Base-by-base conservation (phyloP, 176 grass and related monocot species). In the Phoenix roebelenii region DNA sequence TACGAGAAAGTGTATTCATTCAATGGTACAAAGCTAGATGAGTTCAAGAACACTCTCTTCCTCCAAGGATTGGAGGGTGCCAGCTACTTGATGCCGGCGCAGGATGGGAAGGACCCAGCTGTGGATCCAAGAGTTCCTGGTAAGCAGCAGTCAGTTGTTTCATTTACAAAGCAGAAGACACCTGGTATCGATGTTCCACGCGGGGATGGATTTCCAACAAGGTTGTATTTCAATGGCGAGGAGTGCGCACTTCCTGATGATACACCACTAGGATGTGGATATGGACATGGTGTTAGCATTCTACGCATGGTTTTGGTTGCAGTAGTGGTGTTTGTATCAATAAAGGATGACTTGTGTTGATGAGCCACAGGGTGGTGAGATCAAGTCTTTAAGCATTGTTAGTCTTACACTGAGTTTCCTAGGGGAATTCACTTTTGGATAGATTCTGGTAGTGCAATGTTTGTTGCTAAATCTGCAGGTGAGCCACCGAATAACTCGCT, bases 1-100 rank as follows among this genome's bases (percentile, higher is more conserved):
- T 98, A 76, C 58, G 87, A 98, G 79, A 92, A 91, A 5, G 82
- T 88, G 52, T 98, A 98, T 69, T 98, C 93, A 6, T 98, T 98
- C 76, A 98, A 98, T 17, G 78, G 81, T 1, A 92, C 93, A 0
- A 70, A 24, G 74, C 58, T 91, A 60, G 62, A 23, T 12, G 74
- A 68, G 0, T 52, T 87, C 59, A 80, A 71, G 62, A 82, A 85
- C 74, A 88, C 83, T 50, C 7, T 97, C 22, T 97, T 97, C 76
- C 71, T 97, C 74, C 92, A 91, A 68, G 92, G 87, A 52, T 23
- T 91, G 51, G 71, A 68, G 23, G 92, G 87, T 3, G 72, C 88
- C 22, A 54, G 59, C 7, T 88, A 78, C 56, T 74, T 97, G 5
- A 66, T 85, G 1, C 69, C 66, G 15, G 83, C 79, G 59, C 59